Conservation (phyloP, 225 moss, liverwort and hornwort species). For the Asterella californica region DNA sequence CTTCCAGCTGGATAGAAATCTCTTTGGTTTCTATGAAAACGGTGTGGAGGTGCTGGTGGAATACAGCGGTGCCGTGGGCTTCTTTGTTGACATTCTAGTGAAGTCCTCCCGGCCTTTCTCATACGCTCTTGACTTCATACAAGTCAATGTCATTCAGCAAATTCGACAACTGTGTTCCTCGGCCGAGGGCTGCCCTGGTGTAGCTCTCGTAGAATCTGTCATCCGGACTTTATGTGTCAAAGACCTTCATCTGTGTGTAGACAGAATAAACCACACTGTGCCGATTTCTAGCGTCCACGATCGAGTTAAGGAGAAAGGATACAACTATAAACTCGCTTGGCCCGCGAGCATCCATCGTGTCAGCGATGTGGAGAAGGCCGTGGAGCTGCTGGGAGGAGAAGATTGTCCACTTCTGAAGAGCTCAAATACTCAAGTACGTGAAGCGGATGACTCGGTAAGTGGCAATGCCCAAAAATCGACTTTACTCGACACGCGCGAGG, state of each 20-base stretch:
- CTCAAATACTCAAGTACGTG: not conserved
- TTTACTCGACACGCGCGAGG: not conserved
- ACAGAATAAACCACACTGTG: slow-evolving; percentile 47
- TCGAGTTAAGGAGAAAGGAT: slow-evolving; percentile 35
- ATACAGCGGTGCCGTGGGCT: slow-evolving; percentile 50
- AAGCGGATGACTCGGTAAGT: not conserved
- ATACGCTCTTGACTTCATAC: slow-evolving; percentile 44
- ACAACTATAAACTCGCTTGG: slow-evolving; percentile 51
- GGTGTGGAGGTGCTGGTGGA: slow-evolving; percentile 64
- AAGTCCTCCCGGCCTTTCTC: slow-evolving; percentile 45
- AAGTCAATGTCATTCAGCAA: slow-evolving; percentile 39
- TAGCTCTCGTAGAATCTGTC: slow-evolving; percentile 52
- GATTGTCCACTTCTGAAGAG: not conserved
- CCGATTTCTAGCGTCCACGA: slow-evolving; percentile 26
- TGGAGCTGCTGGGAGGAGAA: slow-evolving; percentile 5
- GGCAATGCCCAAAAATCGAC: not conserved
- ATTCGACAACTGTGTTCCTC: slow-evolving; percentile 56
- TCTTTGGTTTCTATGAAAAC: slow-evolving; percentile 53
- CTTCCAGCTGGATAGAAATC: slow-evolving; percentile 37
- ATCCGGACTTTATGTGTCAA: slow-evolving; percentile 51
- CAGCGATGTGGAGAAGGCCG: slow-evolving; percentile 36
- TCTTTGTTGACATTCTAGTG: slow-evolving; percentile 58
- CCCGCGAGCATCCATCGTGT: slow-evolving; percentile 37
- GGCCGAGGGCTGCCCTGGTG: slow-evolving; percentile 57
- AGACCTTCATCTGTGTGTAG: slow-evolving; percentile 52